Evolutionary conservation across 306 rosid species (phyloP).

Genomic region (Astragalus glycyphyllos): DNA sequence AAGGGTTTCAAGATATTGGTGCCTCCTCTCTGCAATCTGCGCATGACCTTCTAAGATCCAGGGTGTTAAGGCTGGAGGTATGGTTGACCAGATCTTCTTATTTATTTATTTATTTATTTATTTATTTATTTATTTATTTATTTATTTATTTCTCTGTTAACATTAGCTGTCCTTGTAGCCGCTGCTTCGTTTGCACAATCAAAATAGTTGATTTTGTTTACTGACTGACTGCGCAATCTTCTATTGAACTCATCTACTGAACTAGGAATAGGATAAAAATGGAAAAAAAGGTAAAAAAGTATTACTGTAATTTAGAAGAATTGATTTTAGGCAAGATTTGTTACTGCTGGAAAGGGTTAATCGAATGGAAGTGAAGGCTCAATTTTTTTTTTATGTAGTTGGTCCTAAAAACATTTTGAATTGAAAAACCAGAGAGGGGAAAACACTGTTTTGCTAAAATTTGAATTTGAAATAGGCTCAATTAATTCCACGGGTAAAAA

Average conservation of each 20-base stretch:
- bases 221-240: constrained; percentile 12
- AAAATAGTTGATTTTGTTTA: constrained; percentile 9
- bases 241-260: background rate
- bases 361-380: too few species aligned
- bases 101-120: background rate
- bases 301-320: too few species aligned
- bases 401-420: too few species aligned
- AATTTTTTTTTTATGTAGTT: too few species aligned
- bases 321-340: too few species aligned
- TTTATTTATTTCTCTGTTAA: constrained; percentile 24
- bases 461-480: too few species aligned
- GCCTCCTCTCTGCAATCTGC: constrained; percentile 84
- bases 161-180: background rate
- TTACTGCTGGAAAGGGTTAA: too few species aligned
- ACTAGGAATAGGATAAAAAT: too few species aligned
- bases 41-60: constrained; percentile 80
- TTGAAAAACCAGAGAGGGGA: too few species aligned
- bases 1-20: constrained; percentile 98
- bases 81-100: constrained; percentile 18
- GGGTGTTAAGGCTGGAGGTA: constrained; percentile 89
- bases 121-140: background rate
- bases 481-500: too few species aligned
- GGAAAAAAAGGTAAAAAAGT: too few species aligned
- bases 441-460: too few species aligned
- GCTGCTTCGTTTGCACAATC: constrained; percentile 12